phyloP scores from a whole-genome alignment of 805 yeast genomes.

The Blastobotrys terrestris region DNA sequence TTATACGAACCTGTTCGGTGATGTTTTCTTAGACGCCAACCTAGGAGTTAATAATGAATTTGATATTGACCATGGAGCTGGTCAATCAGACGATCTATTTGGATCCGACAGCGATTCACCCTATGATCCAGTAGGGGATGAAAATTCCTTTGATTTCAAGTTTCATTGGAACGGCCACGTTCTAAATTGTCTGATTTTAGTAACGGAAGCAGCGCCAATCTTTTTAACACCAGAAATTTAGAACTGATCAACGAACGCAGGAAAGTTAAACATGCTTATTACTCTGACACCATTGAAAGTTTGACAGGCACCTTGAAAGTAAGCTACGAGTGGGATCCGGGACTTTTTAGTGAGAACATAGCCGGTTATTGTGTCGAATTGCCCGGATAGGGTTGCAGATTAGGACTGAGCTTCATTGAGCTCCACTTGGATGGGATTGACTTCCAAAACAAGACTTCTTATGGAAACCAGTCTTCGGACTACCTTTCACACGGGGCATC shows the following conservation, averaged over 20 bases:
- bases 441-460: neutral
- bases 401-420: neutral
- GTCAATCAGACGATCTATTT: neutral
- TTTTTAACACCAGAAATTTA: neutral
- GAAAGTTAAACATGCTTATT: neutral
- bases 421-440: neutral
- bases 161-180: neutral
- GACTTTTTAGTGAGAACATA: neutral
- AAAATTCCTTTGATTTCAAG: neutral
- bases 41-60: neutral
- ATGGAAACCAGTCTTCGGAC: neutral
- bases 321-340: no score
- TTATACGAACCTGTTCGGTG: neutral
- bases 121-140: neutral
- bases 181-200: neutral
- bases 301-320: neutral
- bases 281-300: neutral
- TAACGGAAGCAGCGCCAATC: neutral
- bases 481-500: neutral
- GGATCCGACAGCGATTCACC: neutral
- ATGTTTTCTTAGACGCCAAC: neutral
- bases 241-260: neutral
- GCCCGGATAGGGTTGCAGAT: neutral
- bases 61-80: neutral
- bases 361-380: neutral